These are phyloP conservation scores for Pezicula radicicola DNA, from an alignment of 2,329 filamentous ascomycete genomes.

Conservation along the genomic window DNA sequence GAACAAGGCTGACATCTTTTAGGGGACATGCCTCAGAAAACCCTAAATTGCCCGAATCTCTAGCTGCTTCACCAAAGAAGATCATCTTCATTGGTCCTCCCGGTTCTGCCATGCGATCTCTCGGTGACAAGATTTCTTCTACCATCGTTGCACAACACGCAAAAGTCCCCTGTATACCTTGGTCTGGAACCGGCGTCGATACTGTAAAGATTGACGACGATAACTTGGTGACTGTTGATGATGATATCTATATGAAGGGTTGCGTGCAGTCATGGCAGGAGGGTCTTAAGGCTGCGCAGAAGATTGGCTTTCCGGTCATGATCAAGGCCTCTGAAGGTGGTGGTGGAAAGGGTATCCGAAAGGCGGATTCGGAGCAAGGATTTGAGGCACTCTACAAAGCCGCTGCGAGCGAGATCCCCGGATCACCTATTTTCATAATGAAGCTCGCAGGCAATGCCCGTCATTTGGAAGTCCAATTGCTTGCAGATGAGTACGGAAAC, in stretches of 20 bases:
- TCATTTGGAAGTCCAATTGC: constrained; percentile 94
- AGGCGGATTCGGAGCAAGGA: constrained; percentile 80
- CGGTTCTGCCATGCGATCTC: constrained; percentile 96
- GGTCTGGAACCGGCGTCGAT: constrained; percentile 92
- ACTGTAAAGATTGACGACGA: constrained; percentile 73
- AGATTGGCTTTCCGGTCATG: constrained; percentile 99
- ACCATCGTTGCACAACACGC: constrained; percentile 99
- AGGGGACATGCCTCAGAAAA: constrained; percentile 99
- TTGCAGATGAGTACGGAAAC: constrained; percentile 99
- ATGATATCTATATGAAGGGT: constrained; percentile 82
- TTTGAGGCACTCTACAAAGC: constrained; percentile 91
- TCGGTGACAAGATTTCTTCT: constrained; percentile 99
- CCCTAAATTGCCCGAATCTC: constrained; percentile 91
- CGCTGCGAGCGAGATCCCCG: constrained; percentile 94
- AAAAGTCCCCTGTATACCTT: constrained; percentile 95
- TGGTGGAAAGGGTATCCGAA: constrained; percentile 98
- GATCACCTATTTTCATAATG: constrained; percentile 99
- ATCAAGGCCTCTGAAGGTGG: constrained; percentile 99
- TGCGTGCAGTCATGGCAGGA: constrained; percentile 89
- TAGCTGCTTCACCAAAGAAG: constrained; percentile 95
- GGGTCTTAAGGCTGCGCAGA: constrained; percentile 78
- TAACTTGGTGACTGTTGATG: constrained; percentile 88
- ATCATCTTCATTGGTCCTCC: constrained; percentile 99
- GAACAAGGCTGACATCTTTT: constrained; percentile 8
- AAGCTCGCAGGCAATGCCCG: constrained; percentile 95